Evolutionary conservation across 495 filamentous ascomycete genomes (phyloP).

Genomic region (Hypoxylon perforatum): DNA sequence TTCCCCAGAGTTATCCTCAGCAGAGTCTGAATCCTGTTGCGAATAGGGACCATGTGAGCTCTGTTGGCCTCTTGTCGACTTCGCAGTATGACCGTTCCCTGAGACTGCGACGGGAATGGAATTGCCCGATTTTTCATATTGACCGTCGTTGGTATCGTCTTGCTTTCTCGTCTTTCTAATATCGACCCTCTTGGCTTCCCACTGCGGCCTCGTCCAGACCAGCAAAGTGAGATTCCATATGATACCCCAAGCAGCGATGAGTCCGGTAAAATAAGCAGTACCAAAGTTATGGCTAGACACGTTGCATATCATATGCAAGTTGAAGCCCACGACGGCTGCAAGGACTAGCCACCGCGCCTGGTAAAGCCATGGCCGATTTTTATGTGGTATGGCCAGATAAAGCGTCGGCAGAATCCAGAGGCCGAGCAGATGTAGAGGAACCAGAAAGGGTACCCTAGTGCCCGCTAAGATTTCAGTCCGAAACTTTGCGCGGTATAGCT

Average conservation of each 20-base stretch:
- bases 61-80: background rate
- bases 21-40: too few species aligned
- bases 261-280: conserved; percentile 73
- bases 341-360: conserved; percentile 65
- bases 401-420: conserved; percentile 61
- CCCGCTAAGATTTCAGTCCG: conserved; percentile 46
- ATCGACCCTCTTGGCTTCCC: conserved; percentile 74
- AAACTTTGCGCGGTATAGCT: conserved; percentile 41
- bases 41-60: too few species aligned
- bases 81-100: background rate
- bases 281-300: conserved; percentile 67
- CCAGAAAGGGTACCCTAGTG: conserved; percentile 61
- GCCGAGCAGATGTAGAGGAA: conserved; percentile 64
- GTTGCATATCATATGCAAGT: conserved; percentile 57
- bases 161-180: conserved; percentile 52
- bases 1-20: too few species aligned
- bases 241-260: conserved; percentile 72
- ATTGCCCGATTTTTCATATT: background rate
- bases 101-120: background rate
- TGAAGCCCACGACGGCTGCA: conserved; percentile 49
- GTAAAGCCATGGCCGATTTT: conserved; percentile 57
- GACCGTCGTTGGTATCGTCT: conserved; percentile 31
- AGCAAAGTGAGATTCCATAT: conserved; percentile 73
- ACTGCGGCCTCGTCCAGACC: conserved; percentile 72
- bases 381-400: conserved; percentile 71